Conservation (phyloP, 495 filamentous ascomycete species). For the Tricharina praecox region DNA sequence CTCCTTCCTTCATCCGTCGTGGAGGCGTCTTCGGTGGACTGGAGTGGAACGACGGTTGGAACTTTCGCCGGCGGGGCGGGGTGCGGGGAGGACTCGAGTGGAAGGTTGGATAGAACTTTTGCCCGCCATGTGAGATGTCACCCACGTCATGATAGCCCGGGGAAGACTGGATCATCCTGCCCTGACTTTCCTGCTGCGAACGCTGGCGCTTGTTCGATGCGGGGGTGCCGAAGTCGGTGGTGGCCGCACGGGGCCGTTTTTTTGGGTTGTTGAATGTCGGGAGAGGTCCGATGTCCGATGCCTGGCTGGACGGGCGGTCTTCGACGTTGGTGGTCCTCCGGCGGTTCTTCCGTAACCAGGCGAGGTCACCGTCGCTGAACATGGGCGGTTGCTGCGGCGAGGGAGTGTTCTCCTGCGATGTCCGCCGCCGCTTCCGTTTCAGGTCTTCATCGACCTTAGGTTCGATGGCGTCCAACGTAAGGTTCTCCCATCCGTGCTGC, state of each 20-base stretch:
- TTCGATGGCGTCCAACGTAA: constrained; percentile 58
- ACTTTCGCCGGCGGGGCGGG: constrained; percentile 11
- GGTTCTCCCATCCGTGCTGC: constrained; percentile 70
- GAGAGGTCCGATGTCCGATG: constrained; percentile 21
- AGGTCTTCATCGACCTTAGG: constrained; percentile 56
- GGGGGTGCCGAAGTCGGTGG: constrained; percentile 14
- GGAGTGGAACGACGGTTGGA: constrained; percentile 23
- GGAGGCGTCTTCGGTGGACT: constrained; percentile 28
- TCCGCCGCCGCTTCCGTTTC: constrained; percentile 38
- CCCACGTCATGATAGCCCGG: constrained; percentile 15
- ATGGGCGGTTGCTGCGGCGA: constrained; percentile 18
- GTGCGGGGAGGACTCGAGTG: constrained; percentile 28
- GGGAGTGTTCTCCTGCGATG: constrained; percentile 18
- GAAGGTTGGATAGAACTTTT: constrained; percentile 22
- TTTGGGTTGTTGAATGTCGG: constrained; percentile 21
- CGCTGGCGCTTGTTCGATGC: constrained; percentile 24
- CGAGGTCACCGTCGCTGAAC: constrained; percentile 24
- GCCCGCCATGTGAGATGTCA: constrained; percentile 18
- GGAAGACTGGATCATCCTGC: constrained; percentile 17
- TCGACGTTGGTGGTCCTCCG: constrained; percentile 13
- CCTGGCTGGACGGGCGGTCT: constrained; percentile 17
- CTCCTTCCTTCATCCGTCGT: constrained; percentile 47
- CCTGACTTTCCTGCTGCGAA: constrained; percentile 11
- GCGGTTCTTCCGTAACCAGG: constrained; percentile 27
- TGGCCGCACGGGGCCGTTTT: constrained; percentile 19